Percentiles rank a stretch among this genome's conserved stretches.
phyloP scores from a whole-genome alignment of 768 basidiomycete genomes.

The Chalciporus sphaerocephalus region DNA sequence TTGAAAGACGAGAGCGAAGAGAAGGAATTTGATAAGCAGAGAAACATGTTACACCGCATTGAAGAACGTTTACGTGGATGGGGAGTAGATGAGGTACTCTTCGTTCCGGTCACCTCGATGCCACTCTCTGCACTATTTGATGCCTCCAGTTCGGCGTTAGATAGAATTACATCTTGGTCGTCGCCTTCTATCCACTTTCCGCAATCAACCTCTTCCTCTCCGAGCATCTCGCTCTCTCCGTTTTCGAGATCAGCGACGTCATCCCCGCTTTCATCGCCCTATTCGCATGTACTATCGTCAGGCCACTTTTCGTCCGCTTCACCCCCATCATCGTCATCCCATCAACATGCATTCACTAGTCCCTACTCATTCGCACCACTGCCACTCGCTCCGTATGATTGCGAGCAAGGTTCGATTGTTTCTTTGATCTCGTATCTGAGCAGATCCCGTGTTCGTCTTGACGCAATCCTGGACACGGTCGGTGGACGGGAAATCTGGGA shows the following conservation, averaged over 20 bases:
- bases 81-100: slow-evolving; percentile 77
- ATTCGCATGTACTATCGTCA: slow-evolving; percentile 23
- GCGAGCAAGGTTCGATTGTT: slow-evolving; percentile 22
- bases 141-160: slow-evolving; percentile 17
- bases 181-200: slow-evolving; percentile 25
- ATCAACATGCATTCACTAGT: slow-evolving; percentile 20
- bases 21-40: slow-evolving; percentile 37
- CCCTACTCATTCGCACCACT: slow-evolving; percentile 30
- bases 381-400: slow-evolving; percentile 29
- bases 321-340: slow-evolving; percentile 23
- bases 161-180: slow-evolving; percentile 19
- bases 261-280: slow-evolving; percentile 32
- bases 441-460: slow-evolving; percentile 45
- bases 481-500: slow-evolving; percentile 81
- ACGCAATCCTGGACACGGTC: slow-evolving; percentile 78
- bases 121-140: slow-evolving; percentile 23
- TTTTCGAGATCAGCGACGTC: slow-evolving; percentile 30
- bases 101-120: slow-evolving; percentile 37
- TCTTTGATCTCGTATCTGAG: slow-evolving; percentile 26
- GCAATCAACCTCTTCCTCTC: slow-evolving; percentile 28
- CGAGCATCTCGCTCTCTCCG: slow-evolving; percentile 31
- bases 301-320: slow-evolving; percentile 20
- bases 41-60: slow-evolving; percentile 40
- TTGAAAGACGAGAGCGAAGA: slow-evolving; percentile 29
- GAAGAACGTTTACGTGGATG: slow-evolving; percentile 57